Conservation (phyloP, 805 yeast genomes). For the Saturnispora hagleri region DNA sequence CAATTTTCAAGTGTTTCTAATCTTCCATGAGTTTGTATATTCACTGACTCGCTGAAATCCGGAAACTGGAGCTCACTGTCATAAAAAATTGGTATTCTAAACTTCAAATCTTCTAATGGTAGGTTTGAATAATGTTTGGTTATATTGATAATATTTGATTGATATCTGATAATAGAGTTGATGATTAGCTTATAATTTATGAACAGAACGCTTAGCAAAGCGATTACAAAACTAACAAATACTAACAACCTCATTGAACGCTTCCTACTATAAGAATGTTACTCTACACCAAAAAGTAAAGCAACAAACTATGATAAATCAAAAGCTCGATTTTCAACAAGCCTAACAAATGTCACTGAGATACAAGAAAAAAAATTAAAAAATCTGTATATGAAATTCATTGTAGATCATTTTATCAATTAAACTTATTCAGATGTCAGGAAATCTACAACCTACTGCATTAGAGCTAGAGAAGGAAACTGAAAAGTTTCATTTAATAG, state of each 20-base stretch:
- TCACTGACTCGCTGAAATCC: slow-evolving; percentile 52
- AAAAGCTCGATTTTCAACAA: neutral
- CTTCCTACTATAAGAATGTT: neutral
- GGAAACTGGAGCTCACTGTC: slow-evolving; percentile 46
- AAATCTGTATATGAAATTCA: neutral
- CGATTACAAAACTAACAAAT: neutral
- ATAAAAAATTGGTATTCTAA: slow-evolving; percentile 36
- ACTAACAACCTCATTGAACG: neutral
- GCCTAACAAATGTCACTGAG: neutral
- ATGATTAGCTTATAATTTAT: neutral
- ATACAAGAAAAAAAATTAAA: neutral
- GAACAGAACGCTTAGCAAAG: neutral
- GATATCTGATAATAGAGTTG: neutral
- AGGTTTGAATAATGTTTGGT: slow-evolving; percentile 20
- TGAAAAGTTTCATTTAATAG: slow-evolving; percentile 19
- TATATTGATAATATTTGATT: neutral
- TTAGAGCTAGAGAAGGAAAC: slow-evolving; percentile 25
- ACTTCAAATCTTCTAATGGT: slow-evolving; percentile 34
- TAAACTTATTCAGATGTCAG: slow-evolving; percentile 16
- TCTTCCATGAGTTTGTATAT: slow-evolving; percentile 36
- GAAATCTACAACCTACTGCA: slow-evolving; percentile 23
- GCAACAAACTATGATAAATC: neutral
- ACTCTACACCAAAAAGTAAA: neutral
- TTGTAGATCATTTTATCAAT: neutral
- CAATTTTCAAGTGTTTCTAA: slow-evolving; percentile 22